Base-by-base conservation (phyloP, 1,284 basidiomycete genomes). In the Ustilago nuda region DNA sequence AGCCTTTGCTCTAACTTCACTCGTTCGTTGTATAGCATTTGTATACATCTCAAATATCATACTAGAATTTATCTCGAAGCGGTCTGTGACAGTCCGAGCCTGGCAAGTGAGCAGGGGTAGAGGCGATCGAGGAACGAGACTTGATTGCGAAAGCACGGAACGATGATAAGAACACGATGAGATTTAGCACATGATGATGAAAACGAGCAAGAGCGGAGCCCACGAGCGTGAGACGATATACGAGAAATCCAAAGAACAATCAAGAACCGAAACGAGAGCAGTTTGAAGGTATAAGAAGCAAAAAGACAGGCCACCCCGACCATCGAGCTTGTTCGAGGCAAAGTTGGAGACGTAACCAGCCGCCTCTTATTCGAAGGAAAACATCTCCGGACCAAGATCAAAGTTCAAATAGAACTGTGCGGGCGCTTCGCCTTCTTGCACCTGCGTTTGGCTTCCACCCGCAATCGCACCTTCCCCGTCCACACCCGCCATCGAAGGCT, bases 331-430 rank as follows among this genome's bases (percentile, higher is more conserved):
- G 43, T 19, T 7, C 2, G 37, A 56, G 54, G 11, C 33, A 27
- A 23, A 7, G 17, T 6, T 37, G 8, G 9, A 12, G 37, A 52
- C 61, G 36, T 56, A 17, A 43, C 46, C 46, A 51, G 54, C 56
- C 46, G 54, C 48, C 55, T 17, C 9, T 57, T 30, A 64, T 8
- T 19, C 35, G 1, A 46, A n/a, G 32, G 15, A 32, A n/a, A 66
- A 72, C 39, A 56, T 46, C 17, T 72, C 36, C 0, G 70, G 33
- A 8, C 41, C 45, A 9, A 63, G 27, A 12, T 75, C 72, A 23
- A 75, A 68, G 67, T 75, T 66, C 35, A 75, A 45, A 2, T 19
- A 46, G 46, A 71, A 54, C 43, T 64, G 50, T 30, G 54, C 45
- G 4, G 41, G 30, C 30, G 27, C 33, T 23, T 23, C 50, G 23